These are phyloP conservation scores for Vachellia pachyceras DNA, from an alignment of 306 rosid genomes.

Conservation along the genomic window DNA sequence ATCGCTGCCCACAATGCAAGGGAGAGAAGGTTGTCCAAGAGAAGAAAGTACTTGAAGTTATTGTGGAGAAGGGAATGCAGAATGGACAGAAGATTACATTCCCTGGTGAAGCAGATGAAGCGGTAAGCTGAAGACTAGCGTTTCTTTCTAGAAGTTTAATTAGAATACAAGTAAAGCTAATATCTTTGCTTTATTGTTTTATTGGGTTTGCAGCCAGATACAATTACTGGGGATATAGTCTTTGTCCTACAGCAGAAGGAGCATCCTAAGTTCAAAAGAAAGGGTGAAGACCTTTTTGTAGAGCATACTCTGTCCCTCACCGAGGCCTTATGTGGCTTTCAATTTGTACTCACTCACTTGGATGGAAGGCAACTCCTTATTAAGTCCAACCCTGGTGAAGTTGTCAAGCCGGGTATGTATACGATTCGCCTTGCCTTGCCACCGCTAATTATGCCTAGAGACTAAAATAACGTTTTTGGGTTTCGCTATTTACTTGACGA, in stretches of 20 bases:
- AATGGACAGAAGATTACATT: slow-evolving; percentile 85
- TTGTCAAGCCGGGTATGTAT: slow-evolving; percentile 85
- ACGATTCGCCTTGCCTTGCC: background rate
- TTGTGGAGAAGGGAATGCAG: slow-evolving; percentile 97
- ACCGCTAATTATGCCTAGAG: background rate
- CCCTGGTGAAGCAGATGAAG: slow-evolving; percentile 99
- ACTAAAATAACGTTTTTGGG: background rate
- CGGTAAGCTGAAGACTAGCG: slow-evolving; percentile 47
- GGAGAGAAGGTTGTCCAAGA: slow-evolving; percentile 96
- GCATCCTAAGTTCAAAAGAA: slow-evolving; percentile 86
- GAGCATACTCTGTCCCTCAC: slow-evolving; percentile 82
- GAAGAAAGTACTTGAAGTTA: slow-evolving; percentile 90
- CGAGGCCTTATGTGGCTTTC: slow-evolving; percentile 95
- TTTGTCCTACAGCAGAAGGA: slow-evolving; percentile 93
- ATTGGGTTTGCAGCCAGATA: slow-evolving; percentile 74
- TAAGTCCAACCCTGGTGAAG: slow-evolving; percentile 88
- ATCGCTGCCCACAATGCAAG: slow-evolving; percentile 86
- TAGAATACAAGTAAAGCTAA: background rate
- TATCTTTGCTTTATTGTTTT: background rate
- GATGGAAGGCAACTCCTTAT: slow-evolving; percentile 93
- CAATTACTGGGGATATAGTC: slow-evolving; percentile 92
- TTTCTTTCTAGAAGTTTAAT: background rate
- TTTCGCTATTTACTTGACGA: background rate
- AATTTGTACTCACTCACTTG: slow-evolving; percentile 75
- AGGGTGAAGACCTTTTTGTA: slow-evolving; percentile 79